Base-by-base conservation (phyloP, 805 yeast species). In the Helenozyma baotianmanensis region DNA sequence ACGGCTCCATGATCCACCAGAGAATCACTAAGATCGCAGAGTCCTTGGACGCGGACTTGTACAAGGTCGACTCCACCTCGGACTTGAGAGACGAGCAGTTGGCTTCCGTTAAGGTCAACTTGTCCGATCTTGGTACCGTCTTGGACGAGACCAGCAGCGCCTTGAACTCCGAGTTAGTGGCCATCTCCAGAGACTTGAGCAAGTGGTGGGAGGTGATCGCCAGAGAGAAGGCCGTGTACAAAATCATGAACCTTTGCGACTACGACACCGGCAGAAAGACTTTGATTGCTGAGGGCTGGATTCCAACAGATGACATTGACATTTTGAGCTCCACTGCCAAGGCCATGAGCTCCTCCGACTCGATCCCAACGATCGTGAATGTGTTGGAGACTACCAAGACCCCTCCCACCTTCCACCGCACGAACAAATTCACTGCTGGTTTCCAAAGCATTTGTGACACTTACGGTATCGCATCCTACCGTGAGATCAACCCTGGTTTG, bases 221-320 rank as follows among this genome's bases (percentile, higher is more conserved):
- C 36, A 77, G 87, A 56, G 99, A 92, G 58, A 85, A 85, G 54
- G 81, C 87, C 10, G 80, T 89, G 11, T 88, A 82, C 58, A 70
- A 80, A 21, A 74, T 87, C 0, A 68, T 92, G 67, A 87, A 87
- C 60, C 68, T 74, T 50, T 78, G 87, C 57, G 86, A 84, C 52
- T 82, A 80, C 57, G 94, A 84, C 52, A 85, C 76, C 43, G 66
- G 81, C n/a, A 78, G 96, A 62, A 78, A 83, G 56, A 84, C 95
- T 23, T 68, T 92, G 40, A 76, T 90, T 29, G 95, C 94, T 14
- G 97, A 94, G 66, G 98, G 97, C 21, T 92, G 99, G 99, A 68
- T 86, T 14, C 97, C 99, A 24, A 71, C 80, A 14, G 78, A 76
- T 42, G 96, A 88, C 40, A 62, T 89, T 23, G 69, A 71, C 5